phyloP scores from a whole-genome alignment of 306 rosid species.

The Inga leiocalycina region DNA sequence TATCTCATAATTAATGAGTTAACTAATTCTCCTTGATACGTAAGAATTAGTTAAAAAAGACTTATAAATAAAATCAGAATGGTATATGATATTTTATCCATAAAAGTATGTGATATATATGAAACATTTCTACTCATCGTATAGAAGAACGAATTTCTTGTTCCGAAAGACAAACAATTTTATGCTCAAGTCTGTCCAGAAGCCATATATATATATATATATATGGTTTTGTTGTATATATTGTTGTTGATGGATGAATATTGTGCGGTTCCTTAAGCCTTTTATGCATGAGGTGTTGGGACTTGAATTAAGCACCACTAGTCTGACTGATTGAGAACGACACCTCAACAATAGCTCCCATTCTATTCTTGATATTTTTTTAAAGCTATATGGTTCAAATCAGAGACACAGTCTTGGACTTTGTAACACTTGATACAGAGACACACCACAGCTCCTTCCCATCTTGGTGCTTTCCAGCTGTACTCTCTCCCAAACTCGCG shows the following conservation, averaged over 20 bases:
- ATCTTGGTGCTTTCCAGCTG: slow-evolving; percentile 38
- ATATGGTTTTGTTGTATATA: no score
- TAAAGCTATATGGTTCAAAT: neutral
- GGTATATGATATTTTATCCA: neutral
- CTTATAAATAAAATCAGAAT: no score
- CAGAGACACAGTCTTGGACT: neutral
- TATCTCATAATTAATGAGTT: no score
- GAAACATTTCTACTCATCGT: neutral
- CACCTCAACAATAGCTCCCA: slow-evolving; percentile 17
- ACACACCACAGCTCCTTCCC: slow-evolving; percentile 1
- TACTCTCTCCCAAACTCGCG: neutral
- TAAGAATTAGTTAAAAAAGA: no score
- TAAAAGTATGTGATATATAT: slow-evolving; percentile 6
- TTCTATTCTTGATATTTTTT: neutral
- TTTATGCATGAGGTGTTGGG: neutral
- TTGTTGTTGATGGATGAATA: neutral
- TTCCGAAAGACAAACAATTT: neutral
- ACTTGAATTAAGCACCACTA: slow-evolving; percentile 15
- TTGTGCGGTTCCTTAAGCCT: slow-evolving; percentile 19
- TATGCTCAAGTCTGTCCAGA: slow-evolving; percentile 2
- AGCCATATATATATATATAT: neutral
- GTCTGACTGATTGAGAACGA: slow-evolving; percentile 11
- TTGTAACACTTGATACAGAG: neutral
- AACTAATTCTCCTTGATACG: no score
- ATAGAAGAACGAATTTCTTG: slow-evolving; percentile 19